Evolutionary conservation across 805 yeast genomes (phyloP).

Genomic region (Candida mattraensis): DNA sequence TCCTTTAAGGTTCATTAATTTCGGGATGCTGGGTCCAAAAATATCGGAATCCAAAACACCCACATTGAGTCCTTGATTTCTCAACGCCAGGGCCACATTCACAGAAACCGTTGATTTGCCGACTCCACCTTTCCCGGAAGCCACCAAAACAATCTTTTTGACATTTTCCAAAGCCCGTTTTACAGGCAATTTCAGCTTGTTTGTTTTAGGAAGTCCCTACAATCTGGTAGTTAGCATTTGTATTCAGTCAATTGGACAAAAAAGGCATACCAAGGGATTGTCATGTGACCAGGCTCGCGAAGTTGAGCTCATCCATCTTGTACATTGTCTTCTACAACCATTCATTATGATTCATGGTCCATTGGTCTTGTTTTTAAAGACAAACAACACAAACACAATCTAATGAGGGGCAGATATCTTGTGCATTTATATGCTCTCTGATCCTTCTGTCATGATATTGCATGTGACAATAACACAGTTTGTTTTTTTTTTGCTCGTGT

Average conservation of each 20-base stretch:
- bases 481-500: too few species aligned
- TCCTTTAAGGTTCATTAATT: constrained; percentile 62
- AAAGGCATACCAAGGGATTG: constrained; percentile 52
- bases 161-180: constrained; percentile 60
- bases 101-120: constrained; percentile 76
- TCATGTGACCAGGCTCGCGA: too few species aligned
- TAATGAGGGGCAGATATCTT: too few species aligned
- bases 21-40: constrained; percentile 84
- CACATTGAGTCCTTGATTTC: constrained; percentile 49
- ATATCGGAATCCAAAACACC: constrained; percentile 81
- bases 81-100: constrained; percentile 65
- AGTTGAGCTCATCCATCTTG: too few species aligned
- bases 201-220: constrained; percentile 45
- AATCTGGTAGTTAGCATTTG: constrained; percentile 1
- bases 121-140: constrained; percentile 81
- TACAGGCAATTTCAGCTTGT: constrained; percentile 52
- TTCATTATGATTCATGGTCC: too few species aligned
- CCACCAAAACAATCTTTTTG: constrained; percentile 57
- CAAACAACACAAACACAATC: too few species aligned
- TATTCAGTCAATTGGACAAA: background rate
- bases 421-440: too few species aligned
- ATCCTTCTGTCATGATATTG: too few species aligned
- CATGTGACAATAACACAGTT: too few species aligned
- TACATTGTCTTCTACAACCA: too few species aligned
- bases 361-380: too few species aligned